These are phyloP conservation scores for Phytophthora idaei DNA, from an alignment of 352 stramenopile genomes.

Conservation along the genomic window DNA sequence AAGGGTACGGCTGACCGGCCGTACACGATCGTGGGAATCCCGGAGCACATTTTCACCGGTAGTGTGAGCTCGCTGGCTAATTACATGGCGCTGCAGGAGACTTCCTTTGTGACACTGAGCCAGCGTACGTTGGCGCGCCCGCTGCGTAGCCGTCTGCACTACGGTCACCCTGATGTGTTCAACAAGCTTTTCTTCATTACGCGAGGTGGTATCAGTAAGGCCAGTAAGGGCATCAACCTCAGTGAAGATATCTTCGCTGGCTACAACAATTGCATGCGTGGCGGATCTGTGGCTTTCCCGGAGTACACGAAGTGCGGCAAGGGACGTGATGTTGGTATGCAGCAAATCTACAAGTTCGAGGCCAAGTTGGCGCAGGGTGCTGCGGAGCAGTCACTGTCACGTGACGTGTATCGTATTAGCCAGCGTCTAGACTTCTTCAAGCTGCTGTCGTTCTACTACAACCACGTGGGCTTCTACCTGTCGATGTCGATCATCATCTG, in stretches of 20 bases:
- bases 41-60: slow-evolving; percentile 99
- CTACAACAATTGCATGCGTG: slow-evolving; percentile 98
- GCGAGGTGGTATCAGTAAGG: slow-evolving; percentile 98
- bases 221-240: slow-evolving; percentile 99
- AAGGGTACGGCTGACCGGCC: slow-evolving; percentile 70
- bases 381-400: slow-evolving; percentile 97
- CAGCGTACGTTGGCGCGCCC: slow-evolving; percentile 97
- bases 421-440: slow-evolving; percentile 98
- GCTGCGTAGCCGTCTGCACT: slow-evolving; percentile 97
- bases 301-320: slow-evolving; percentile 99
- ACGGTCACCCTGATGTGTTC: slow-evolving; percentile 99
- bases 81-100: slow-evolving; percentile 99
- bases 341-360: slow-evolving; percentile 99
- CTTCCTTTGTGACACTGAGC: slow-evolving; percentile 98
- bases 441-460: slow-evolving; percentile 99
- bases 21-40: slow-evolving; percentile 97
- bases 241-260: slow-evolving; percentile 99
- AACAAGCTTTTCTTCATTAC: slow-evolving; percentile 99
- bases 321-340: slow-evolving; percentile 99
- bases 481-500: slow-evolving; percentile 98
- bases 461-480: slow-evolving; percentile 98
- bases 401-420: slow-evolving; percentile 98
- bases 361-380: slow-evolving; percentile 97
- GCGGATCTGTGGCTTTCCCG: slow-evolving; percentile 96
- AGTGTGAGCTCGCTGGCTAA: slow-evolving; percentile 98